phyloP scores from a whole-genome alignment of 148 eudicot species.

The Nyssa sinensis region DNA sequence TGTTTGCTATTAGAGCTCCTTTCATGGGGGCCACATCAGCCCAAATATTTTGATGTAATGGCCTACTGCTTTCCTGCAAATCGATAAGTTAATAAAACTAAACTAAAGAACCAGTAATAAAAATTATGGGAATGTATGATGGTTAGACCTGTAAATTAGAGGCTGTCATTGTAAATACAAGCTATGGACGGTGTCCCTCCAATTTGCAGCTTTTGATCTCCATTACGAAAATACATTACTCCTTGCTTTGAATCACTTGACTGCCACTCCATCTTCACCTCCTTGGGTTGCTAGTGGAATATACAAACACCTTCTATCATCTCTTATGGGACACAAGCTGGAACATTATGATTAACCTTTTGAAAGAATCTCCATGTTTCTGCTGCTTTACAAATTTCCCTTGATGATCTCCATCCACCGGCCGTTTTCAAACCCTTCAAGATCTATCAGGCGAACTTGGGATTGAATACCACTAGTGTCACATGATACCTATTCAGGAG shows the following conservation, averaged over 20 bases:
- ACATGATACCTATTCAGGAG: background rate
- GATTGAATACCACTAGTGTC: background rate
- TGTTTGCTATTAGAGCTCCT: too few species aligned
- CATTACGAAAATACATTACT: too few species aligned
- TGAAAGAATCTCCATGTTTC: constrained; percentile 32
- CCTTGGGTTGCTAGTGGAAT: constrained; percentile 50
- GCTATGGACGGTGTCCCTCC: too few species aligned
- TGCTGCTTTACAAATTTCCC: constrained; percentile 24
- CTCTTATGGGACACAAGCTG: constrained; percentile 9
- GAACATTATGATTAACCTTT: constrained; percentile 31
- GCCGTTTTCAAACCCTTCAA: background rate
- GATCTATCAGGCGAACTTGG: constrained; percentile 10
- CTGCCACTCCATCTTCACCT: constrained; percentile 38
- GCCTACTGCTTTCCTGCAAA: too few species aligned
- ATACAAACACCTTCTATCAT: constrained; percentile 12
- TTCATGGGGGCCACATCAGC: too few species aligned
- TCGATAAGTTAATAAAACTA: too few species aligned
- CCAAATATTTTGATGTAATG: too few species aligned
- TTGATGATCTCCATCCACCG: constrained; percentile 13
- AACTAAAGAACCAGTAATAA: too few species aligned
- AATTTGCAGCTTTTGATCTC: too few species aligned
- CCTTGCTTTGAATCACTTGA: constrained; percentile 19
- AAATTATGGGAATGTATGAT: too few species aligned
- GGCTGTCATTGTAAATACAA: too few species aligned
- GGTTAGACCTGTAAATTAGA: too few species aligned